phyloP scores from a whole-genome alignment of 1,139 yeast genomes.

The Torulaspora globosa region DNA sequence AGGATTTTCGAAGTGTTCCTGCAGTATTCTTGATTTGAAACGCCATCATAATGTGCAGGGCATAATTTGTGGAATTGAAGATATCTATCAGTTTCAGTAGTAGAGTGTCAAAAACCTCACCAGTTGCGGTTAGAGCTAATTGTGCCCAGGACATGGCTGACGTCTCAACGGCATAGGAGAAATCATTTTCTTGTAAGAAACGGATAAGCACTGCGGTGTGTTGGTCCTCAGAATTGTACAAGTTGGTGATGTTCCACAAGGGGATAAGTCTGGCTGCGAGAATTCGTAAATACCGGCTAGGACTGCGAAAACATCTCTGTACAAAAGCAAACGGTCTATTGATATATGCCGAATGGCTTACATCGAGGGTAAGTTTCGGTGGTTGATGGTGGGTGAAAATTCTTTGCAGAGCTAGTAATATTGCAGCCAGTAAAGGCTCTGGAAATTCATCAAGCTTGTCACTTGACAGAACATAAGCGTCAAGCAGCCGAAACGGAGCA shows the following conservation, averaged over 20 bases:
- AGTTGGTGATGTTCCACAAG: constrained; percentile 27
- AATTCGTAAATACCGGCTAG: constrained; percentile 51
- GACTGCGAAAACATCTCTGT: constrained; percentile 33
- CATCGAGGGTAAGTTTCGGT: constrained; percentile 30
- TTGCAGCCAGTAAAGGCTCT: constrained; percentile 40
- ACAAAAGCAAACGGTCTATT: constrained; percentile 23
- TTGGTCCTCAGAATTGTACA: constrained; percentile 26
- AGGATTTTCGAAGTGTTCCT: constrained; percentile 45
- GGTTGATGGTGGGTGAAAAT: constrained; percentile 50
- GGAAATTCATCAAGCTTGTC: constrained; percentile 23
- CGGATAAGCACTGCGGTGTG: constrained; percentile 28
- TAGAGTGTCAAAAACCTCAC: constrained; percentile 34
- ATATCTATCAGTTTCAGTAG: constrained; percentile 33
- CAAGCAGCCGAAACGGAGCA: constrained; percentile 29
- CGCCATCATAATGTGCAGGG: constrained; percentile 33
- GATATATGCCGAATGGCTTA: constrained; percentile 12
- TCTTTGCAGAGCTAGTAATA: constrained; percentile 46
- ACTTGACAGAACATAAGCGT: constrained; percentile 23
- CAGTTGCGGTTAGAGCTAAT: constrained; percentile 29
- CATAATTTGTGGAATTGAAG: constrained; percentile 32
- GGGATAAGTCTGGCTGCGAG: constrained; percentile 41
- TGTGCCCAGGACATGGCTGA: constrained; percentile 32
- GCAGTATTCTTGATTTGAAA: constrained; percentile 39
- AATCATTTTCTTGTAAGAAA: constrained; percentile 24
- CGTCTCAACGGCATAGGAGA: constrained; percentile 26